Conservation (phyloP, 495 filamentous ascomycete genomes). For the Parmelia sp. region DNA sequence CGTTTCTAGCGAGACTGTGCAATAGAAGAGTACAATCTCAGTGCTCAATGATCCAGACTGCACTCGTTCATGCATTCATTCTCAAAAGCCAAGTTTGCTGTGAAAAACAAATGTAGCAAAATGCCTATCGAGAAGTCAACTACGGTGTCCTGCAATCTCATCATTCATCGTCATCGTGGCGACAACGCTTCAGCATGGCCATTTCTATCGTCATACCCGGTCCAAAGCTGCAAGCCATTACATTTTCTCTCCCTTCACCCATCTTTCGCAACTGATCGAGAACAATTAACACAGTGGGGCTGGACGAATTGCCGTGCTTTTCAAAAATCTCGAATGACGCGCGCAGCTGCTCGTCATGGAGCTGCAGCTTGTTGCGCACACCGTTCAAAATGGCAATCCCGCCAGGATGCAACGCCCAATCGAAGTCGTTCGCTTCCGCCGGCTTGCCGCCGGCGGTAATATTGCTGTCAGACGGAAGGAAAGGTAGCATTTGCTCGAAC, state of each 20-base stretch:
- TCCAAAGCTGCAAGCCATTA: conserved; percentile 12
- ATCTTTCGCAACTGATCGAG: conserved; percentile 10
- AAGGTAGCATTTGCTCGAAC: conserved; percentile 8
- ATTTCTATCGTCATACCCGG: conserved; percentile 15
- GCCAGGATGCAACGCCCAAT: conserved; percentile 13
- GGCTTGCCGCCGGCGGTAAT: background rate
- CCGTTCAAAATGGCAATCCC: conserved; percentile 10
- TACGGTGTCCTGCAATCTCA: background rate
- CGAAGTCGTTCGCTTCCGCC: conserved; percentile 3
- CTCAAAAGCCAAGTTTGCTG: background rate
- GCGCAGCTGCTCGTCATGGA: conserved; percentile 10
- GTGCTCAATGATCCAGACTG: background rate
- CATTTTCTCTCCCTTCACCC: conserved; percentile 4
- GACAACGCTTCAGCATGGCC: conserved; percentile 11
- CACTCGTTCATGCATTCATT: background rate
- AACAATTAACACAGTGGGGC: conserved; percentile 11
- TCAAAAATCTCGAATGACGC: conserved; percentile 9
- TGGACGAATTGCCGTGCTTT: conserved; percentile 10
- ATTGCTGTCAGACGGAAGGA: conserved; percentile 1
- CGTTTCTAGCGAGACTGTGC: background rate
- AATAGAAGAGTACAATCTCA: background rate
- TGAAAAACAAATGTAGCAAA: background rate
- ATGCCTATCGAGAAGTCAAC: too few relatives aligned
- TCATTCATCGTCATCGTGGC: background rate
- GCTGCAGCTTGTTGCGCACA: background rate